These are phyloP conservation scores for Penicillium daleae DNA, from an alignment of 495 filamentous ascomycete genomes.

Conservation along the genomic window DNA sequence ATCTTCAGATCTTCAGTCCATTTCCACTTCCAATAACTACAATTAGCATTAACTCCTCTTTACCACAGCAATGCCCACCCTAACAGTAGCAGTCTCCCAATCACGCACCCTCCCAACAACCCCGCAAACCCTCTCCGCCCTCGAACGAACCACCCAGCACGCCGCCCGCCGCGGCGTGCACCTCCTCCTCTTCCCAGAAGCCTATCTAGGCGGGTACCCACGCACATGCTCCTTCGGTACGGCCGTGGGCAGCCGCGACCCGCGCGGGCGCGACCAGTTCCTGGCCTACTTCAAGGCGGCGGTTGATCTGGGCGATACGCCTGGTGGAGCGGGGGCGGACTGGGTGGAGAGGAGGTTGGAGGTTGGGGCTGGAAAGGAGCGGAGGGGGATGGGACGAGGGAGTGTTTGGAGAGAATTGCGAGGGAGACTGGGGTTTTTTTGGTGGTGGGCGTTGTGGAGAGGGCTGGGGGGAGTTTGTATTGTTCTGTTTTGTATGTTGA, in stretches of 20 bases:
- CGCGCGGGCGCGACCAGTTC: slow-evolving; percentile 80
- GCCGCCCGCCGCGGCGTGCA: slow-evolving; percentile 58
- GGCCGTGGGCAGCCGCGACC: slow-evolving; percentile 67
- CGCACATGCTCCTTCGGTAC: slow-evolving; percentile 80
- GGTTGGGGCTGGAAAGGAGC: slow-evolving; percentile 47
- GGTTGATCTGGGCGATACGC: slow-evolving; percentile 86
- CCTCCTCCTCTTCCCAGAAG: slow-evolving; percentile 89
- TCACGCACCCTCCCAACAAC: slow-evolving; percentile 68
- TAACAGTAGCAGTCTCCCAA: slow-evolving; percentile 69
- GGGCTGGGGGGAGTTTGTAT: slow-evolving; percentile 78
- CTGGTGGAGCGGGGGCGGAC: slow-evolving; percentile 68
- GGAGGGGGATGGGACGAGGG: slow-evolving; percentile 82
- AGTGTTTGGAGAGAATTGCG: slow-evolving; percentile 75
- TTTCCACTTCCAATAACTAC: too few relatives aligned
- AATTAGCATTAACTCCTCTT: too few relatives aligned
- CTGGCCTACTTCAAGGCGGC: slow-evolving; percentile 76
- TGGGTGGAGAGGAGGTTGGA: slow-evolving; percentile 68
- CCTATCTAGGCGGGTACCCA: slow-evolving; percentile 91
- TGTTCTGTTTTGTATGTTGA: slow-evolving; percentile 85
- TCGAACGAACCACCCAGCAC: slow-evolving; percentile 56
- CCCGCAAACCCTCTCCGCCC: slow-evolving; percentile 64
- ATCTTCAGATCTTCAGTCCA: neutral
- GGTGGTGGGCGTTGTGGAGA: slow-evolving; percentile 78
- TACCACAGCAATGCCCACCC: neutral
- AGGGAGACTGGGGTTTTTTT: slow-evolving; percentile 78